Base-by-base conservation (phyloP, 78 protist species). In the Dictyostelium discoideum region DNA sequence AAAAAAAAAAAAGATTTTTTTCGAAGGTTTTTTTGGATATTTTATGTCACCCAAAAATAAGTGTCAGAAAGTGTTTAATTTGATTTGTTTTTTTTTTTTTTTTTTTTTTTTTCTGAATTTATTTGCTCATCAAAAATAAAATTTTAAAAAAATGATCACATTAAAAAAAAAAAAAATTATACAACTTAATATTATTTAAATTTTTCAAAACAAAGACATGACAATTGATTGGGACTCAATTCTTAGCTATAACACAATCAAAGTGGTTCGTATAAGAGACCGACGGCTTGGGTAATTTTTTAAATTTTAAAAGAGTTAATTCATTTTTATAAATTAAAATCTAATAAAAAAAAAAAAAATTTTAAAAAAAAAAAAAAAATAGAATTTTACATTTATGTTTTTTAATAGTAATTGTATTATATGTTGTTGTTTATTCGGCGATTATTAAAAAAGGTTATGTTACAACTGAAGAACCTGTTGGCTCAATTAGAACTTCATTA, bases 191-290 rank as follows among this genome's bases (percentile, higher is more conserved):
- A 44, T 44, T 44, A 44, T 44, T 44, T 9, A 2, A 44, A 44
- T 2, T 44, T 44, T 9, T 44, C 14, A 0, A 44, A 60, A 20
- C 14, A 0, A 44, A 60, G 1, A 60, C 2, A 60, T 60, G 69
- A 1, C 10, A 60, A 20, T 67, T 20, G 77, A 67, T 67, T 67
- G 77, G 77, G 82, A 76, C 40, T 29, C 44, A n/a, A 37, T 76
- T 39, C 37, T 76, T 5, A 5, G 54, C 3, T 76, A 76, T 24
- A 26, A 76, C 16, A 76, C 82, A 18, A 40, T 76, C 14, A 76
- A 76, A 37, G 13, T 76, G 46, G 90, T 94, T n/a, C 82, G 83
- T 60, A 94, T 94, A 32, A 86, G 88, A 79, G 93, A 94, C 50
- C 72, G 54, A 67, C 77, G 93, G 48, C 40, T 94, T 9, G 87